A percentile compares a stretch with the other conserved stretches of the same genome.
Conservation (phyloP, 169 alveolate genomes). For the Hammondia hammondi region DNA sequence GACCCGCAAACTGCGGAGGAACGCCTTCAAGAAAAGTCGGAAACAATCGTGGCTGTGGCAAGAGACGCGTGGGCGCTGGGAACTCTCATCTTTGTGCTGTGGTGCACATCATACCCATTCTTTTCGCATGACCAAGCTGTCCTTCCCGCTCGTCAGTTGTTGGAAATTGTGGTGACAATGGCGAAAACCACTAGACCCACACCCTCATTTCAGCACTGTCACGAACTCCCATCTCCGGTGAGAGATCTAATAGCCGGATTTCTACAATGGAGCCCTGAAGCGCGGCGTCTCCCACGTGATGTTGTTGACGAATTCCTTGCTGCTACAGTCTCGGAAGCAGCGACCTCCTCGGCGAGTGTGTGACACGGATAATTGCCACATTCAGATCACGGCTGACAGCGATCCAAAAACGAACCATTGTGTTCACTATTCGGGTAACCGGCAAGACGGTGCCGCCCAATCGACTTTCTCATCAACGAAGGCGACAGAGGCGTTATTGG, state of each 20-base stretch:
- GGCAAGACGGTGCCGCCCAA: too few relatives aligned
- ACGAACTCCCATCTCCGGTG: neutral
- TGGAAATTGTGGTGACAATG: neutral
- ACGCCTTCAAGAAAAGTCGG: too few relatives aligned
- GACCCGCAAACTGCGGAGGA: neutral
- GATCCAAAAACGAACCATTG: too few relatives aligned
- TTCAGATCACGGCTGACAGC: too few relatives aligned
- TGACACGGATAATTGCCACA: too few relatives aligned
- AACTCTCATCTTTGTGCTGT: neutral
- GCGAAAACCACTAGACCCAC: neutral
- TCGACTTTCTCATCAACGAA: too few relatives aligned
- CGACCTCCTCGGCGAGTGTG: too few relatives aligned
- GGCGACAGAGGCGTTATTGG: too few relatives aligned
- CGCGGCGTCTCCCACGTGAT: neutral
- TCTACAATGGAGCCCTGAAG: neutral
- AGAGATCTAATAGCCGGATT: neutral
- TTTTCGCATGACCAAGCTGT: neutral
- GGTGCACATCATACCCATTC: neutral
- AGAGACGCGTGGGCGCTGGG: neutral
- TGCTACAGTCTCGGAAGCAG: neutral
- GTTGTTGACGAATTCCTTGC: neutral
- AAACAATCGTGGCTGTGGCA: too few relatives aligned
- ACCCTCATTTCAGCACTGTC: neutral
- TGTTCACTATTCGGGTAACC: too few relatives aligned
- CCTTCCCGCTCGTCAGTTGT: neutral